Evolutionary conservation across 192 early-diverging fungal species (phyloP).

Genomic region (Entrophospora sp.): DNA sequence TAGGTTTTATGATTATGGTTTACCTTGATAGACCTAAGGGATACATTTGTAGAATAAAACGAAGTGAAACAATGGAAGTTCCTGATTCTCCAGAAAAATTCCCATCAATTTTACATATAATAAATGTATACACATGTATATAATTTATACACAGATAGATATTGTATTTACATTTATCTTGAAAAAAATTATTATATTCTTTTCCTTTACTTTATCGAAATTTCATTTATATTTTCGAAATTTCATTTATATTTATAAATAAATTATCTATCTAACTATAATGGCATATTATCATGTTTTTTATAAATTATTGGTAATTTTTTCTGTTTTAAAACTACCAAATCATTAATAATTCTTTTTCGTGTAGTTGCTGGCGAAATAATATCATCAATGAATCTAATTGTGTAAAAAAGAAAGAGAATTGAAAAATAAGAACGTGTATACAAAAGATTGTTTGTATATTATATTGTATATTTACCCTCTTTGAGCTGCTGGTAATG

Average conservation of each 20-base stretch:
- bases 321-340: constrained; percentile 73
- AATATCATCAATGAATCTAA: constrained; percentile 51
- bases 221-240: too few relatives aligned
- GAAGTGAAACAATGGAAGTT: background rate
- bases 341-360: constrained; percentile 76
- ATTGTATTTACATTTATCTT: too few relatives aligned
- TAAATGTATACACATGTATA: too few relatives aligned
- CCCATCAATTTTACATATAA: background rate
- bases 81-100: background rate
- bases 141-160: too few relatives aligned
- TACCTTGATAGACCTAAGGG: background rate
- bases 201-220: too few relatives aligned
- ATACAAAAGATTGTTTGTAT: too few relatives aligned
- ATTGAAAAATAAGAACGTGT: too few relatives aligned
- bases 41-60: background rate
- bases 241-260: too few relatives aligned
- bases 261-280: constrained; percentile 37
- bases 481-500: constrained; percentile 84
- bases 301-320: constrained; percentile 68
- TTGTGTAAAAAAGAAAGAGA: background rate
- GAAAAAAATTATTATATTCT: too few relatives aligned
- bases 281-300: constrained; percentile 93
- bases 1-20: background rate
- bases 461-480: constrained; percentile 44
- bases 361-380: constrained; percentile 63